These are phyloP conservation scores for Cryptosporidium canis DNA, from an alignment of 169 alveolate genomes.

Conservation along the genomic window DNA sequence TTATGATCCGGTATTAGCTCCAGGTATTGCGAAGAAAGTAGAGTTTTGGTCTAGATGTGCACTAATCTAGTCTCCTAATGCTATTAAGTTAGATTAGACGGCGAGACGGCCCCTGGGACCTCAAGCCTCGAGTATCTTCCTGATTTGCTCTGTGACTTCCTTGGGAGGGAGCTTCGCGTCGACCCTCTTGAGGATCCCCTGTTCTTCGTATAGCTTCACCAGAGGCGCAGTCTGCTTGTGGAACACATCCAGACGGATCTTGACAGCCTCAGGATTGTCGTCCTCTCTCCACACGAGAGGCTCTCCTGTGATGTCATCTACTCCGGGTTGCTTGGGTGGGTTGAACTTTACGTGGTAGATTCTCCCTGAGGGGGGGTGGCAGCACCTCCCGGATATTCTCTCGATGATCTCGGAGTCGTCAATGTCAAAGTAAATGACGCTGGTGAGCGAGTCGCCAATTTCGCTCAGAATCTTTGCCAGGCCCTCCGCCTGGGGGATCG, in stretches of 20 bases:
- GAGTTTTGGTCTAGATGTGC: neutral
- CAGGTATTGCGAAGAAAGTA: neutral
- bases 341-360: conserved; percentile 90
- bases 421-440: conserved; percentile 89
- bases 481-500: conserved; percentile 90
- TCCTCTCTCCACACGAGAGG: conserved; percentile 84
- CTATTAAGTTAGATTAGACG: neutral
- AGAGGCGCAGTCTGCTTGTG: conserved; percentile 83
- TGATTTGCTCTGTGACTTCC: conserved; percentile 81
- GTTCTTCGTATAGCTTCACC: conserved; percentile 79
- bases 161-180: conserved; percentile 80
- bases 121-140: conserved; percentile 11
- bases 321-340: conserved; percentile 89
- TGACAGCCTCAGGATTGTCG: conserved; percentile 84
- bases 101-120: too few relatives aligned
- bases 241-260: conserved; percentile 79
- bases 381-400: conserved; percentile 91
- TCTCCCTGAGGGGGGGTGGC: conserved; percentile 94
- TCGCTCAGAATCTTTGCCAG: conserved; percentile 79
- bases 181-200: conserved; percentile 78
- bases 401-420: conserved; percentile 88
- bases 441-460: conserved; percentile 77
- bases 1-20: neutral
- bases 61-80: neutral
- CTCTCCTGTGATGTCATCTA: conserved; percentile 93